phyloP scores from a whole-genome alignment of 2,329 filamentous ascomycete species.

The Drechslera avenae region DNA sequence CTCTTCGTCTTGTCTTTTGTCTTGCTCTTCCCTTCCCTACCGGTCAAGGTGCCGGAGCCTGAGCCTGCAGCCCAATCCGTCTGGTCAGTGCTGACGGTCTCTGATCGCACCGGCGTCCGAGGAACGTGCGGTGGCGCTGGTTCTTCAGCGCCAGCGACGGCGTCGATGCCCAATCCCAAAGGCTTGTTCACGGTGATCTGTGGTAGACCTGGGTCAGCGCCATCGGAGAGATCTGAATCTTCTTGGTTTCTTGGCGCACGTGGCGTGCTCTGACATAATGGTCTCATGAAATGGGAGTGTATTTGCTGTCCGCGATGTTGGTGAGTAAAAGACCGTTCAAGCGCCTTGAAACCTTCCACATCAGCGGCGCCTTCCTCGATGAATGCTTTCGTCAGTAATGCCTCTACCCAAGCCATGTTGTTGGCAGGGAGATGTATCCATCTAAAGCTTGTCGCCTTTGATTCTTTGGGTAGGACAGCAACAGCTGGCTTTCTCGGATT shows the following conservation, averaged over 20 bases:
- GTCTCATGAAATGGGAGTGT: constrained; percentile 68
- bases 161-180: constrained; percentile 35
- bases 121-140: constrained; percentile 20
- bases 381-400: constrained; percentile 67
- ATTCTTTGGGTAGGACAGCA: constrained; percentile 47
- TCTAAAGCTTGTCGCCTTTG: constrained; percentile 49
- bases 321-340: constrained; percentile 66
- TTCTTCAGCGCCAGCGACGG: constrained; percentile 28
- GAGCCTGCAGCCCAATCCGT: constrained; percentile 38
- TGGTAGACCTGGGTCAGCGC: constrained; percentile 35
- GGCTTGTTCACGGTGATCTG: constrained; percentile 36
- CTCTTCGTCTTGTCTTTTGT: constrained; percentile 42
- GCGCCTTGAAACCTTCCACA: constrained; percentile 66
- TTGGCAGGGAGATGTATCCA: constrained; percentile 56
- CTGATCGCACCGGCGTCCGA: constrained; percentile 34
- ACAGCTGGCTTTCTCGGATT: constrained; percentile 44
- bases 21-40: constrained; percentile 35
- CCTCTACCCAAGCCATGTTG: constrained; percentile 66
- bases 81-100: constrained; percentile 40
- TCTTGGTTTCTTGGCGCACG: constrained; percentile 38
- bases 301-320: constrained; percentile 64
- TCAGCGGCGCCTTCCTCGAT: constrained; percentile 67
- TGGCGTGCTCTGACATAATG: constrained; percentile 59
- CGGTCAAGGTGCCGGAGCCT: constrained; percentile 25
- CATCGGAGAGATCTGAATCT: constrained; percentile 44